phyloP scores from a whole-genome alignment of 2,329 filamentous ascomycete genomes.

The Fusarium sp. region DNA sequence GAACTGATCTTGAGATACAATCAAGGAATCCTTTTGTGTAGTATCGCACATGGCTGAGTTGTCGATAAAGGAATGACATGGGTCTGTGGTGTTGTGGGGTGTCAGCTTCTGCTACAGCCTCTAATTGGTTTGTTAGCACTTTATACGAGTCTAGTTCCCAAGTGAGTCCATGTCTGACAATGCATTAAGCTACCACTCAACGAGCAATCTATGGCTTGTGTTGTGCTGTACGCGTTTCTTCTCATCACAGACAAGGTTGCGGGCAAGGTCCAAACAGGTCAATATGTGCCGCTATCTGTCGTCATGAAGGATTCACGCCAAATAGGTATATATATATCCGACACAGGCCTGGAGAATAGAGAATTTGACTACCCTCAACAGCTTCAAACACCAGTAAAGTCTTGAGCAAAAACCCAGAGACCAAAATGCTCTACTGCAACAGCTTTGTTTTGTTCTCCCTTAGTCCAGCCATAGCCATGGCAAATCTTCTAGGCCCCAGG shows the following conservation, averaged over 20 bases:
- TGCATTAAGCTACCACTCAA: too few species aligned
- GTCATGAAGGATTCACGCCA: background rate
- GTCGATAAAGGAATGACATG: too few species aligned
- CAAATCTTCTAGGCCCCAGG: slow-evolving; percentile 16
- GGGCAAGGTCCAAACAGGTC: background rate
- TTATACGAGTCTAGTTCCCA: too few species aligned
- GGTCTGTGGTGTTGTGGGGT: too few species aligned
- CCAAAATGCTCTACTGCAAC: background rate
- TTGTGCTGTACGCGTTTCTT: background rate
- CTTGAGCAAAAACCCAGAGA: background rate
- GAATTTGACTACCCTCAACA: background rate
- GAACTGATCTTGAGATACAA: too few species aligned
- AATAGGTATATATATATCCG: background rate
- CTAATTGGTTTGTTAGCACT: too few species aligned
- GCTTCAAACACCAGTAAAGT: background rate
- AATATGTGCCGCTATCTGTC: background rate
- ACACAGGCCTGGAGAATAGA: too few species aligned
- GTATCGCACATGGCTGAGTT: too few species aligned
- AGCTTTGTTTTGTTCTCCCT: background rate
- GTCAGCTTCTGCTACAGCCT: too few species aligned
- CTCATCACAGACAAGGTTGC: background rate
- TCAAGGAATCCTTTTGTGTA: too few species aligned
- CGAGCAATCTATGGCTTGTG: too few species aligned
- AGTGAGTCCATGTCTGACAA: too few species aligned
- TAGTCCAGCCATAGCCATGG: background rate